These are phyloP conservation scores for Favolaschia claudopus DNA, from an alignment of 768 basidiomycete species.

Conservation along the genomic window DNA sequence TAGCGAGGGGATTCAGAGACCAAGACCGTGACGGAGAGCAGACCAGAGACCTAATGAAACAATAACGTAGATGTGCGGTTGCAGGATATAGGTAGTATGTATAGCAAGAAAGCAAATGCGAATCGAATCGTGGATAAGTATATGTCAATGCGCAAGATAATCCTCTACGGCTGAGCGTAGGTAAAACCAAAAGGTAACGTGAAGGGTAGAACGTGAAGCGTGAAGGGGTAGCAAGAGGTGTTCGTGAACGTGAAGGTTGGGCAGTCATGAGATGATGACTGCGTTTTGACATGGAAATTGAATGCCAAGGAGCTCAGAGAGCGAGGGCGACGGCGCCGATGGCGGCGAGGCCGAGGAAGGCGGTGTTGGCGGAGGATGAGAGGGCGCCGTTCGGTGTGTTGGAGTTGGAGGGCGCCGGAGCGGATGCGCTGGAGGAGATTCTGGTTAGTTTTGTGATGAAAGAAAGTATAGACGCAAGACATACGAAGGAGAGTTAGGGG, in stretches of 20 bases:
- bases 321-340: conserved; percentile 52
- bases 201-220: background rate
- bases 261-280: background rate
- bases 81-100: too few relatives aligned
- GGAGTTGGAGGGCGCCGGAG: conserved; percentile 17
- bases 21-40: background rate
- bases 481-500: conserved; percentile 39
- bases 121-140: background rate
- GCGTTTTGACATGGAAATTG: background rate
- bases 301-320: conserved; percentile 41
- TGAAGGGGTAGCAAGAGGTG: background rate
- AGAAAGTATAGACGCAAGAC: conserved; percentile 31
- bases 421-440: background rate
- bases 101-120: conserved; percentile 4
- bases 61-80: too few relatives aligned
- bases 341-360: conserved; percentile 50
- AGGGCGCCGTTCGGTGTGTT: conserved; percentile 28
- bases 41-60: too few relatives aligned
- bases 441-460: too few relatives aligned
- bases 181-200: background rate
- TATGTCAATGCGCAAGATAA: too few relatives aligned
- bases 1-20: conserved; percentile 1
- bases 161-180: conserved; percentile 17
- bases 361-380: conserved; percentile 41
- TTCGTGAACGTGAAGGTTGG: background rate